Evolutionary conservation across 1,284 basidiomycete species (phyloP).

Genomic region (Schizophyllum commune): DNA sequence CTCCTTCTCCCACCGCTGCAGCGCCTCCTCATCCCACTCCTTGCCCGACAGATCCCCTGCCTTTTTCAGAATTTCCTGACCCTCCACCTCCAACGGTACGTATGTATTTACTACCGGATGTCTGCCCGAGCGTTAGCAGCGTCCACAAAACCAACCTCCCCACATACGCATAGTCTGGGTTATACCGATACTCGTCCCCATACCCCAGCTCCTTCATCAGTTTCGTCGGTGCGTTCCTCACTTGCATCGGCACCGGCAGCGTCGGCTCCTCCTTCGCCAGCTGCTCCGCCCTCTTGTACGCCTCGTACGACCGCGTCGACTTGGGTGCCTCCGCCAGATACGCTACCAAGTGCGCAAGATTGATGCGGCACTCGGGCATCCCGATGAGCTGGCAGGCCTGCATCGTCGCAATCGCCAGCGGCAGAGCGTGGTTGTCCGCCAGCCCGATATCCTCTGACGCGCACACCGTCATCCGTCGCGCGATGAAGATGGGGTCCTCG

Average conservation of each 20-base stretch:
- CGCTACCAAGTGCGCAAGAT: constrained; percentile 74
- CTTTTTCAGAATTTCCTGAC: constrained; percentile 42
- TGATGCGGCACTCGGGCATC: constrained; percentile 77
- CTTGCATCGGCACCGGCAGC: constrained; percentile 64
- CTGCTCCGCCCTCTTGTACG: constrained; percentile 65
- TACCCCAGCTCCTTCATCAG: constrained; percentile 82
- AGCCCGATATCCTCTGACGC: constrained; percentile 84
- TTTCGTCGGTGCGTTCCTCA: constrained; percentile 84
- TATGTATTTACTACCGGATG: constrained; percentile 71
- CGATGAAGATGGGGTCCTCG: constrained; percentile 84
- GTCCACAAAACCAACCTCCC: neutral
- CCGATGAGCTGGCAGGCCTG: constrained; percentile 80
- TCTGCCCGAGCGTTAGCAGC: constrained; percentile 21
- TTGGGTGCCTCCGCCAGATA: constrained; percentile 83
- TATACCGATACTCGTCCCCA: constrained; percentile 67
- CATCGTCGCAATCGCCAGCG: constrained; percentile 69
- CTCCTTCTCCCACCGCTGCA: constrained; percentile 65
- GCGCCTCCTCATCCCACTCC: constrained; percentile 65
- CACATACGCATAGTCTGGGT: constrained; percentile 66
- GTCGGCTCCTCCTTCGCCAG: constrained; percentile 47
- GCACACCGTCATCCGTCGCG: constrained; percentile 74
- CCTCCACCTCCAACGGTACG: constrained; percentile 38
- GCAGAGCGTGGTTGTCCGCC: constrained; percentile 67
- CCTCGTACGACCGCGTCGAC: constrained; percentile 73
- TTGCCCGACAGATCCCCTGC: constrained; percentile 50